These are phyloP conservation scores for Suillus cothurnatus DNA, from an alignment of 768 basidiomycete species.

Conservation along the genomic window DNA sequence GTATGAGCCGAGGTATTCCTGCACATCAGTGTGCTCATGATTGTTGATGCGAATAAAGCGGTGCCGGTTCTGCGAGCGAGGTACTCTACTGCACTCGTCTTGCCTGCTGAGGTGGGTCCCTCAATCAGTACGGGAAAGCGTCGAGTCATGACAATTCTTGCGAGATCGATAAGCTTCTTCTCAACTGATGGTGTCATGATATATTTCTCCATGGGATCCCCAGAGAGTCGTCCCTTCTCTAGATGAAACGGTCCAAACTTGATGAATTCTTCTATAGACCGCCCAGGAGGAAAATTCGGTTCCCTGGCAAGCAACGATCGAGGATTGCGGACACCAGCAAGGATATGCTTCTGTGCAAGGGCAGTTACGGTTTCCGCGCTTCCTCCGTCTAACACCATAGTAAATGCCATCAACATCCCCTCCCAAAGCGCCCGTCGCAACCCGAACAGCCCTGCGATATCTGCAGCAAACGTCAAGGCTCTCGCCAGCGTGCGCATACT, in stretches of 20 bases:
- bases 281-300: constrained; percentile 53
- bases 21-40: constrained; percentile 99
- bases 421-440: constrained; percentile 91
- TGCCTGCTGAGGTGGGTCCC: constrained; percentile 96
- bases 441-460: constrained; percentile 75
- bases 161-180: constrained; percentile 91
- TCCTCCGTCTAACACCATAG: constrained; percentile 83
- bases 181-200: constrained; percentile 96
- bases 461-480: constrained; percentile 86
- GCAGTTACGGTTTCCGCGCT: constrained; percentile 68
- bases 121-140: constrained; percentile 96
- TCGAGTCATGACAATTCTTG: constrained; percentile 84
- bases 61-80: constrained; percentile 93
- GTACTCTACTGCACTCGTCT: constrained; percentile 96
- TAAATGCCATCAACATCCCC: constrained; percentile 97
- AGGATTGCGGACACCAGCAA: constrained; percentile 78
- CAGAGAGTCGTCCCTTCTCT: constrained; percentile 69
- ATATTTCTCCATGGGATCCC: constrained; percentile 74
- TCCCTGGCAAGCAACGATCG: constrained; percentile 73
- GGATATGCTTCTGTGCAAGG: constrained; percentile 76
- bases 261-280: constrained; percentile 58
- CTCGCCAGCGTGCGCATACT: constrained; percentile 96
- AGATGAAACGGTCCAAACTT: constrained; percentile 94
- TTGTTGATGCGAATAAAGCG: constrained; percentile 98
- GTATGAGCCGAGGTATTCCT: constrained; percentile 97